These are phyloP conservation scores for Globisporangium alternatum DNA, from an alignment of 352 stramenopile genomes.

Conservation along the genomic window DNA sequence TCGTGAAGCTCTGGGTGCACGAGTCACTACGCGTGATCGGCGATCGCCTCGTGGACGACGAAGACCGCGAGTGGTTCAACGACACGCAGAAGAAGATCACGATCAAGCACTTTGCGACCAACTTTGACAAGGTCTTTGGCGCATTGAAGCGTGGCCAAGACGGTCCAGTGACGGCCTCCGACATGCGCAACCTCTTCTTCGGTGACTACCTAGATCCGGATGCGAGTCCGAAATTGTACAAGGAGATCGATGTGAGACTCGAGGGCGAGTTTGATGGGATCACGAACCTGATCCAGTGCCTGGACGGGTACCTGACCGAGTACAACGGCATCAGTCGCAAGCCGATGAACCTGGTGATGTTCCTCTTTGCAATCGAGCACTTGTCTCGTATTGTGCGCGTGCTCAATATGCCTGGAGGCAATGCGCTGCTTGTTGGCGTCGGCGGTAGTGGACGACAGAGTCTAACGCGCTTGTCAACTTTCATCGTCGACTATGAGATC, in stretches of 20 bases:
- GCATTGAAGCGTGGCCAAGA: conserved; percentile 71
- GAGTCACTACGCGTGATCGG: conserved; percentile 94
- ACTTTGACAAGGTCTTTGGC: conserved; percentile 88
- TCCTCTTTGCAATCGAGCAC: conserved; percentile 95
- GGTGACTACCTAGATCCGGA: conserved; percentile 89
- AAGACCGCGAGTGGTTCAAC: conserved; percentile 92
- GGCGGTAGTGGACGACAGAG: conserved; percentile 91
- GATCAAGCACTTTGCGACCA: conserved; percentile 83
- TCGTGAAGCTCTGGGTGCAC: conserved; percentile 93
- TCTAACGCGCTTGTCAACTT: conserved; percentile 89
- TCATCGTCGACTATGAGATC: conserved; percentile 92
- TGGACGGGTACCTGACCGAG: conserved; percentile 89
- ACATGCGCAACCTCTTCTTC: conserved; percentile 93
- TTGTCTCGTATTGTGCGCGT: conserved; percentile 90
- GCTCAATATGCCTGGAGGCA: conserved; percentile 94
- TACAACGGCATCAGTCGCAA: conserved; percentile 93
- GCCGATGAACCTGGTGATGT: conserved; percentile 96
- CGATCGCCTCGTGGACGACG: conserved; percentile 91
- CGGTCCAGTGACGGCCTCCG: conserved; percentile 60
- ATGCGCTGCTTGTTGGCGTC: conserved; percentile 92
- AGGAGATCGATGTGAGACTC: conserved; percentile 71
- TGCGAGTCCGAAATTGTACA: conserved; percentile 72
- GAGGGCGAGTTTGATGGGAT: conserved; percentile 78
- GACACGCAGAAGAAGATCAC: conserved; percentile 86
- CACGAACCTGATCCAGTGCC: conserved; percentile 69